phyloP scores from a whole-genome alignment of 2,329 filamentous ascomycete species.

The Colletotrichum sidae region DNA sequence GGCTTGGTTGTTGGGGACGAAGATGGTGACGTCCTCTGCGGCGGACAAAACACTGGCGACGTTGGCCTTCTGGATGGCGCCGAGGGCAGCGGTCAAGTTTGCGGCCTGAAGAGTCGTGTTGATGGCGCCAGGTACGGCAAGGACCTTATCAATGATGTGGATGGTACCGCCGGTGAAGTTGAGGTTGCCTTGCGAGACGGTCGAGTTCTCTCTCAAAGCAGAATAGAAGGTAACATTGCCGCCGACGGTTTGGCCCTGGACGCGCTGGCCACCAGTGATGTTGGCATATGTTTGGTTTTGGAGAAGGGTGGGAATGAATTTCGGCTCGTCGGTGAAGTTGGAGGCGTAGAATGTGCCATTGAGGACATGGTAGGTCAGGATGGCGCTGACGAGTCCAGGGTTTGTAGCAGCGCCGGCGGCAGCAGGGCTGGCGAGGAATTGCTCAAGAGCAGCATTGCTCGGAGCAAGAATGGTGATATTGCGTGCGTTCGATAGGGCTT shows the following conservation, averaged over 20 bases:
- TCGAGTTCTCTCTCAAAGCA: slow-evolving; percentile 61
- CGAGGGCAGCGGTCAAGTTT: slow-evolving; percentile 58
- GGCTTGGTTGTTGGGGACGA: slow-evolving; percentile 71
- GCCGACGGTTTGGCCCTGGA: slow-evolving; percentile 57
- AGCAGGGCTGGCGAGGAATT: slow-evolving; percentile 46
- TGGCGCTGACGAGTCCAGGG: slow-evolving; percentile 45
- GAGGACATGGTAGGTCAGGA: slow-evolving; percentile 69
- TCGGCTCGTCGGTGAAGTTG: slow-evolving; percentile 42
- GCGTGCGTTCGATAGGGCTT: slow-evolving; percentile 22
- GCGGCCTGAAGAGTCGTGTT: slow-evolving; percentile 53
- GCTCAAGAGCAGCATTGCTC: slow-evolving; percentile 59
- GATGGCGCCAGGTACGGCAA: slow-evolving; percentile 58
- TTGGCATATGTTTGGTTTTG: slow-evolving; percentile 65
- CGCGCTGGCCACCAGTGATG: slow-evolving; percentile 69
- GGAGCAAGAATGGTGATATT: slow-evolving; percentile 70
- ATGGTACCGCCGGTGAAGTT: slow-evolving; percentile 67
- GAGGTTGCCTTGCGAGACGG: slow-evolving; percentile 61
- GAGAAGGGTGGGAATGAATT: slow-evolving; percentile 57
- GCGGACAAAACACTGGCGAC: slow-evolving; percentile 55
- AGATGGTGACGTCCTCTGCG: slow-evolving; percentile 68
- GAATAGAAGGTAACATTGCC: slow-evolving; percentile 62
- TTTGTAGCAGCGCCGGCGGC: slow-evolving; percentile 38
- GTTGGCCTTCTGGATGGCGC: slow-evolving; percentile 57
- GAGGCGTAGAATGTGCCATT: slow-evolving; percentile 57
- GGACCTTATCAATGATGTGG: slow-evolving; percentile 62